A percentile compares a stretch with the other conserved stretches of the same genome.
phyloP scores from a whole-genome alignment of 208 protist species.

The Leishmania amazonensis region DNA sequence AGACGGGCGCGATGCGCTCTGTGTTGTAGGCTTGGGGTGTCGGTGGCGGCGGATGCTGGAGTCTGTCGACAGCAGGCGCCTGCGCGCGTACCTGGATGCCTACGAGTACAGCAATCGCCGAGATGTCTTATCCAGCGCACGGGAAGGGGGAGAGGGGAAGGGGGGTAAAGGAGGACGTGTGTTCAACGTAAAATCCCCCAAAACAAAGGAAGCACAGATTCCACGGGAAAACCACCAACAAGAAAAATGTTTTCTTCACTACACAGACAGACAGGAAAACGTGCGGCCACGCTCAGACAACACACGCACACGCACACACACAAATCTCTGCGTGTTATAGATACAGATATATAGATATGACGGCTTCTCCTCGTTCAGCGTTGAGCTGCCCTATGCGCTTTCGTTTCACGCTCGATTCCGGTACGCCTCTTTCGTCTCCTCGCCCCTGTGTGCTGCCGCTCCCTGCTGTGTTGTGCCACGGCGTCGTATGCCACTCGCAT shows the following conservation, averaged over 20 bases:
- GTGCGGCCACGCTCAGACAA: too few species aligned
- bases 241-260: neutral
- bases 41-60: neutral
- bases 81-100: neutral
- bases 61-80: neutral
- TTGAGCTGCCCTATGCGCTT: too few species aligned
- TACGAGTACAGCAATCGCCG: neutral
- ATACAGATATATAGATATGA: neutral
- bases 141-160: too few species aligned
- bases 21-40: neutral
- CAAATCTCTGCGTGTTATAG: neutral
- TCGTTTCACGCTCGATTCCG: too few species aligned
- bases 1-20: too few species aligned
- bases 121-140: too few species aligned
- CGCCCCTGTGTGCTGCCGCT: neutral
- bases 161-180: too few species aligned
- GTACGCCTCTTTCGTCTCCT: neutral
- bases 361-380: too few species aligned
- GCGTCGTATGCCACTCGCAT: neutral
- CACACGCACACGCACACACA: neutral
- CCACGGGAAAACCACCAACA: neutral
- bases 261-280: too few species aligned
- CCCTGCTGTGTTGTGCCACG: neutral
- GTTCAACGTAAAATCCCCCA: too few species aligned
- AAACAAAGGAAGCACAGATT: too few species aligned